Percentiles rank a stretch among this genome's conserved stretches.
Conservation (phyloP, 164 flowering plant genomes). For the Tetracentron sinense region DNA sequence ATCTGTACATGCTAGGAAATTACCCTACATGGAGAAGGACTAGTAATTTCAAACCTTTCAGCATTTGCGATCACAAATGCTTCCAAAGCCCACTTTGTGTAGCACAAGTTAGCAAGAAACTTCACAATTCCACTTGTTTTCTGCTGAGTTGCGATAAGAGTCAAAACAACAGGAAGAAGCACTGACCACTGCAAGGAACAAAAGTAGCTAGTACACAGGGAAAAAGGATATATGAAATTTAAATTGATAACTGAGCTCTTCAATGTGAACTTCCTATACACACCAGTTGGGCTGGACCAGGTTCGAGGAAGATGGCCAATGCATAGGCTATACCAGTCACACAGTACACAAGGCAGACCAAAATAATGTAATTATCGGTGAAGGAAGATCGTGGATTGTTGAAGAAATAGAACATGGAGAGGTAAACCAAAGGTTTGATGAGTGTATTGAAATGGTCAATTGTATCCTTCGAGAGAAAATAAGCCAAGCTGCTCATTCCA, state of each 20-base stretch:
- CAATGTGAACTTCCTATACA: conserved; percentile 13
- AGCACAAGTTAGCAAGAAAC: conserved; percentile 52
- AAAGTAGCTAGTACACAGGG: conserved; percentile 4
- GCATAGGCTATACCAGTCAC: conserved; percentile 92
- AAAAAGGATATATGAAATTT: not conserved
- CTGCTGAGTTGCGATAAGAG: conserved; percentile 74
- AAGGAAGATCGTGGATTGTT: conserved; percentile 92
- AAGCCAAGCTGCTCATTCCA: conserved; percentile 89
- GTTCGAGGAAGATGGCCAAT: conserved; percentile 72
- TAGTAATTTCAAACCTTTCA: conserved; percentile 48
- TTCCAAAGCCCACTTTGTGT: conserved; percentile 89
- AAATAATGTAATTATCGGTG: conserved; percentile 65
- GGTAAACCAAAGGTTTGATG: conserved; percentile 86
- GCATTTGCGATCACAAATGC: conserved; percentile 92
- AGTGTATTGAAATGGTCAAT: conserved; percentile 78
- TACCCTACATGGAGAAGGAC: not conserved
- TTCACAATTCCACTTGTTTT: conserved; percentile 23
- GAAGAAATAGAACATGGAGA: conserved; percentile 96
- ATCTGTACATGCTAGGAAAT: too few relatives aligned
- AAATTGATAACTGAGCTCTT: not conserved
- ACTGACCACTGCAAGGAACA: conserved; percentile 78
- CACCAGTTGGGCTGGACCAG: conserved; percentile 93
- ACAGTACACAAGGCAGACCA: conserved; percentile 84
- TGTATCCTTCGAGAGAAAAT: conserved; percentile 84
- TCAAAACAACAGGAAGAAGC: conserved; percentile 92